Conservation (phyloP, 495 filamentous ascomycete species). For the Parathielavia hyrcaniae region DNA sequence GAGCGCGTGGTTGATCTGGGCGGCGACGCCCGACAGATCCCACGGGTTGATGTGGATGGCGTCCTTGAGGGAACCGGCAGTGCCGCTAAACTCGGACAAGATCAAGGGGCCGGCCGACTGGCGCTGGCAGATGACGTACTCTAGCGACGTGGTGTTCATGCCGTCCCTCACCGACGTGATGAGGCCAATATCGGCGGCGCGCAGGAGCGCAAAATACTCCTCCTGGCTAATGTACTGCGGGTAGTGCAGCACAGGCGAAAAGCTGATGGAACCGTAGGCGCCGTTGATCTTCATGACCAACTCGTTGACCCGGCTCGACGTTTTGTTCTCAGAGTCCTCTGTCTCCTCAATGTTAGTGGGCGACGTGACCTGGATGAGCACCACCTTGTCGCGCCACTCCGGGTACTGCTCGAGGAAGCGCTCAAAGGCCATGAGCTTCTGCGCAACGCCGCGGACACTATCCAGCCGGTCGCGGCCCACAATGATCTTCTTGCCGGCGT, state of each 20-base stretch:
- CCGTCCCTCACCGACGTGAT: slow-evolving; percentile 91
- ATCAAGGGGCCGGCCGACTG: slow-evolving; percentile 79
- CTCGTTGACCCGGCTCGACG: slow-evolving; percentile 78
- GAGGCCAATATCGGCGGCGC: slow-evolving; percentile 78
- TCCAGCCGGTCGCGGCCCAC: slow-evolving; percentile 91
- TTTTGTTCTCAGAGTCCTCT: slow-evolving; percentile 63
- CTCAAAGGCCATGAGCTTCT: slow-evolving; percentile 91
- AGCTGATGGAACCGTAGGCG: slow-evolving; percentile 74
- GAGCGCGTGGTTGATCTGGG: slow-evolving; percentile 70
- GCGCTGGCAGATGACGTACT: slow-evolving; percentile 88
- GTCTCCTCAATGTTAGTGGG: slow-evolving; percentile 70
- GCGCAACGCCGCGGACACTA: slow-evolving; percentile 79
- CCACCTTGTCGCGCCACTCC: slow-evolving; percentile 85
- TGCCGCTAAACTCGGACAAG: slow-evolving; percentile 91
- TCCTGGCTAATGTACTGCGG: slow-evolving; percentile 79
- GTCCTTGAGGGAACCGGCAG: slow-evolving; percentile 73
- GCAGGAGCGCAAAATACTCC: slow-evolving; percentile 87
- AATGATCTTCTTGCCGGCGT: slow-evolving; percentile 80
- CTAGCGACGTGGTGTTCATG: slow-evolving; percentile 93
- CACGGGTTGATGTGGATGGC: slow-evolving; percentile 95
- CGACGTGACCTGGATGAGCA: slow-evolving; percentile 88
- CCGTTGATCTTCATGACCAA: slow-evolving; percentile 87
- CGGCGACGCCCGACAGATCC: slow-evolving; percentile 75
- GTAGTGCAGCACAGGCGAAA: slow-evolving; percentile 84
- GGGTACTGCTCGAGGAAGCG: slow-evolving; percentile 80